These are phyloP conservation scores for Mikania micrantha DNA, from an alignment of 129 eudicot species.

Conservation along the genomic window DNA sequence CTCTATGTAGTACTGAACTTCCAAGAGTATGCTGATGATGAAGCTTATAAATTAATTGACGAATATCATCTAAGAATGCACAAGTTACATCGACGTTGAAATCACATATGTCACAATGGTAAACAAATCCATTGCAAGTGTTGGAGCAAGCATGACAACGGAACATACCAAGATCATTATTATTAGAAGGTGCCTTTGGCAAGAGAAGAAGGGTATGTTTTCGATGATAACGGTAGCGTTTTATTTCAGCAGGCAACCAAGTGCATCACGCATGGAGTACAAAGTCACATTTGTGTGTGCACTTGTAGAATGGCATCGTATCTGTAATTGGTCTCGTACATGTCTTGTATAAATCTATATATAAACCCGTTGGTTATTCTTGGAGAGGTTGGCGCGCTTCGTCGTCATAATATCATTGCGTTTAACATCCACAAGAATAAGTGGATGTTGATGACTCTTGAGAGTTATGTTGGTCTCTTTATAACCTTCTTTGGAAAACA, in stretches of 20 bases:
- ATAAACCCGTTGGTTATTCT: no score
- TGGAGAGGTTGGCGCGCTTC: neutral
- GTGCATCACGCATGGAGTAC: constrained; percentile 6
- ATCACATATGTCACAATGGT: neutral
- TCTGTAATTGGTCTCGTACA: neutral
- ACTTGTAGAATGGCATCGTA: neutral
- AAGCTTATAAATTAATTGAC: no score
- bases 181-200: neutral
- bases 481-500: neutral
- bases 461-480: neutral
- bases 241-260: neutral
- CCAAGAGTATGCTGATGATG: no score
- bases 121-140: neutral
- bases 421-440: neutral
- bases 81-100: constrained; percentile 1
- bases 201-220: neutral
- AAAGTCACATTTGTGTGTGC: neutral
- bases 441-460: constrained; percentile 14
- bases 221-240: neutral
- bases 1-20: no score
- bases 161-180: no score
- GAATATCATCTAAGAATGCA: no score
- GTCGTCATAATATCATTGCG: neutral
- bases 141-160: neutral
- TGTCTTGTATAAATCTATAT: constrained; percentile 7